Percentiles rank a stretch among this genome's conserved stretches.
These are phyloP conservation scores for Amylostereum chailletii DNA, from an alignment of 1,284 basidiomycete species.

Conservation along the genomic window DNA sequence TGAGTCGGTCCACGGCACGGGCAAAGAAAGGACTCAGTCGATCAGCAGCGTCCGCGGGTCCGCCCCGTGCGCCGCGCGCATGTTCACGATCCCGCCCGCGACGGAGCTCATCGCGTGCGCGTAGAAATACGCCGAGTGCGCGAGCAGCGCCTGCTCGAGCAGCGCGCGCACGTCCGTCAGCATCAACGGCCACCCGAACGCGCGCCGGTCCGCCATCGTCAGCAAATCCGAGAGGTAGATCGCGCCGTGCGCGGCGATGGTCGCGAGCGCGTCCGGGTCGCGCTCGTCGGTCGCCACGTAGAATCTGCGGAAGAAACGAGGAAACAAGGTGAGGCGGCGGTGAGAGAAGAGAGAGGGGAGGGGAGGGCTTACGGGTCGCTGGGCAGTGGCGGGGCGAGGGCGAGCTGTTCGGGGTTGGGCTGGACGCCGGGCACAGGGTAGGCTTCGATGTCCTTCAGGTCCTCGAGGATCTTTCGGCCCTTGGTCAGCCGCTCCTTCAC, in stretches of 20 bases:
- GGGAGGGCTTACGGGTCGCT: not conserved
- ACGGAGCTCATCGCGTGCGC: slow-evolving; percentile 32
- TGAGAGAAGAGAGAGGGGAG: too few species aligned
- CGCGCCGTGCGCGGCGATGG: slow-evolving; percentile 24
- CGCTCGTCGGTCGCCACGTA: slow-evolving; percentile 35
- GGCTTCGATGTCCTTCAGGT: not conserved
- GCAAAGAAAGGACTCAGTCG: slow-evolving; percentile 15
- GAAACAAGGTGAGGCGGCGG: too few species aligned
- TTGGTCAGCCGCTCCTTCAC: slow-evolving; percentile 22
- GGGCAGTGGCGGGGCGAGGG: not conserved
- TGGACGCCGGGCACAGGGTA: not conserved
- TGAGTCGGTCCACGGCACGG: too few species aligned
- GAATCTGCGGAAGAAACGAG: slow-evolving; percentile 21
- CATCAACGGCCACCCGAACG: slow-evolving; percentile 29
- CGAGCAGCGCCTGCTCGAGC: slow-evolving; percentile 29
- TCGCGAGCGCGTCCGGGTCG: slow-evolving; percentile 20
- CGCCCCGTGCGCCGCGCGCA: slow-evolving; percentile 20
- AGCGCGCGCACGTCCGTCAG: slow-evolving; percentile 31
- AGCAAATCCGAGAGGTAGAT: slow-evolving; percentile 29
- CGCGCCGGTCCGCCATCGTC: slow-evolving; percentile 24
- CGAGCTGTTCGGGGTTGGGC: not conserved
- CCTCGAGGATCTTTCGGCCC: slow-evolving; percentile 17
- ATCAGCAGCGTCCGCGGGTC: slow-evolving; percentile 16
- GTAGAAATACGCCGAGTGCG: slow-evolving; percentile 28
- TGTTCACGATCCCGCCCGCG: slow-evolving; percentile 28